Conservation (phyloP, 2,329 filamentous ascomycete genomes). For the Colletotrichum salicis region DNA sequence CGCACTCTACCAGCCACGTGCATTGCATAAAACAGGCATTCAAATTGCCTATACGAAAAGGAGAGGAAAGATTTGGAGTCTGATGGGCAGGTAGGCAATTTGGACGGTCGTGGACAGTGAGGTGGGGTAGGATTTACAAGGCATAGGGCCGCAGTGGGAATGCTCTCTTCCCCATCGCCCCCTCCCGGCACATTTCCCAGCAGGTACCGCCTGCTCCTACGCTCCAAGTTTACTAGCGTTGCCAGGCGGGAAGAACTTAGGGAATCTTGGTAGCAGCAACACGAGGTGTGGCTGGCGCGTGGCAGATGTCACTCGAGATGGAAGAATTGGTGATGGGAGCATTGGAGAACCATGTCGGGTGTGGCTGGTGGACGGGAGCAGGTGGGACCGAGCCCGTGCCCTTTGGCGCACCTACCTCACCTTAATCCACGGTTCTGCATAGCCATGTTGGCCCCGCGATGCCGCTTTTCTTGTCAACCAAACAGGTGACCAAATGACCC, state of each 20-base stretch:
- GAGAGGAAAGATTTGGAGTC: not conserved
- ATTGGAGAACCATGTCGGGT: not conserved
- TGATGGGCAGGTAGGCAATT: not conserved
- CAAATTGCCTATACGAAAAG: conserved; percentile 1
- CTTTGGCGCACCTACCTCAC: not conserved
- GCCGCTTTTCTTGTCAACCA: no score
- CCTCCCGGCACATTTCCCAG: not conserved
- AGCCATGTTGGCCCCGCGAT: no score
- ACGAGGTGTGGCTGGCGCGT: not conserved
- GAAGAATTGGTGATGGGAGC: not conserved
- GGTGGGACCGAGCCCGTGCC: not conserved
- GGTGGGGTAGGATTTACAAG: not conserved
- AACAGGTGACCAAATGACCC: no score
- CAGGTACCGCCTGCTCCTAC: not conserved
- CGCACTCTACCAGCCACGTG: not conserved
- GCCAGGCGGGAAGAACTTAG: no score
- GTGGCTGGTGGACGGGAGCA: not conserved
- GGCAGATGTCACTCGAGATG: not conserved
- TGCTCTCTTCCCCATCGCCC: not conserved
- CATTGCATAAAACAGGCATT: not conserved
- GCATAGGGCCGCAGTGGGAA: not conserved
- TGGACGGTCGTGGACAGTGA: not conserved
- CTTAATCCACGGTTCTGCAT: no score
- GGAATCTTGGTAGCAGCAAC: not conserved
- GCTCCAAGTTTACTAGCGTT: not conserved